These are phyloP conservation scores for Artomyces pyxidatus DNA, from an alignment of 768 basidiomycete genomes.

Conservation along the genomic window DNA sequence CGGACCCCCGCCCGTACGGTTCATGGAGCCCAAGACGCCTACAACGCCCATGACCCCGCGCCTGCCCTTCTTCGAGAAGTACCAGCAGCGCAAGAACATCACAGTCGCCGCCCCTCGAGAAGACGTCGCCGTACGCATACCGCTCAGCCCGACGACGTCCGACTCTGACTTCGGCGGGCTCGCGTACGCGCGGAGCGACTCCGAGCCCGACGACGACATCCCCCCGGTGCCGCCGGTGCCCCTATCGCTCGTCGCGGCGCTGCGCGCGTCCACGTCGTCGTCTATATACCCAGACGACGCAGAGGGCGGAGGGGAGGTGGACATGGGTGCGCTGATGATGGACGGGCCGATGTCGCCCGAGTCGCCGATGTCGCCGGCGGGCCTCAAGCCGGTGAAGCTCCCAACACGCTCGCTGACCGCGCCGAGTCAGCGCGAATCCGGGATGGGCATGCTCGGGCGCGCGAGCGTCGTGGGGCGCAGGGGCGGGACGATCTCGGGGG, in stretches of 20 bases:
- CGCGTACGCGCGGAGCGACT: conserved; percentile 27
- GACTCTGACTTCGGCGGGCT: conserved; percentile 26
- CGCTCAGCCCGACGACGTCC: conserved; percentile 17
- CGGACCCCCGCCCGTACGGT: conserved; percentile 13
- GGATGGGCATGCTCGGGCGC: conserved; percentile 14
- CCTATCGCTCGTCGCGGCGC: conserved; percentile 21
- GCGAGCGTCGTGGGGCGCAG: conserved; percentile 17
- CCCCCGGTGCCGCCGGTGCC: conserved; percentile 18
- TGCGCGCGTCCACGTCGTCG: conserved; percentile 24
- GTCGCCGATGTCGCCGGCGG: conserved; percentile 27
- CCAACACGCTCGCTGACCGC: conserved; percentile 49
- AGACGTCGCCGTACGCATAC: not conserved
- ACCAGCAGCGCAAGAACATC: conserved; percentile 27
- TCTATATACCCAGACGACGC: conserved; percentile 20
- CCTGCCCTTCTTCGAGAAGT: conserved; percentile 53
- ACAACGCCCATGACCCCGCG: conserved; percentile 13
- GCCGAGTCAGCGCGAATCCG: conserved; percentile 28
- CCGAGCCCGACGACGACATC: conserved; percentile 18
- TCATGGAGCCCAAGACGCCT: conserved; percentile 12
- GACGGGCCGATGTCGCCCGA: conserved; percentile 27
- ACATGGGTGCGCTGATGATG: conserved; percentile 41
- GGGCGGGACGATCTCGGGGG: conserved; percentile 22
- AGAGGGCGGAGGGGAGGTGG: conserved; percentile 29
- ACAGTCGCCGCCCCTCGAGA: conserved; percentile 5
- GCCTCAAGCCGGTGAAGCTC: conserved; percentile 36